These are phyloP conservation scores for Didymosphaeria variabile DNA, from an alignment of 2,329 filamentous ascomycete genomes.

Conservation along the genomic window DNA sequence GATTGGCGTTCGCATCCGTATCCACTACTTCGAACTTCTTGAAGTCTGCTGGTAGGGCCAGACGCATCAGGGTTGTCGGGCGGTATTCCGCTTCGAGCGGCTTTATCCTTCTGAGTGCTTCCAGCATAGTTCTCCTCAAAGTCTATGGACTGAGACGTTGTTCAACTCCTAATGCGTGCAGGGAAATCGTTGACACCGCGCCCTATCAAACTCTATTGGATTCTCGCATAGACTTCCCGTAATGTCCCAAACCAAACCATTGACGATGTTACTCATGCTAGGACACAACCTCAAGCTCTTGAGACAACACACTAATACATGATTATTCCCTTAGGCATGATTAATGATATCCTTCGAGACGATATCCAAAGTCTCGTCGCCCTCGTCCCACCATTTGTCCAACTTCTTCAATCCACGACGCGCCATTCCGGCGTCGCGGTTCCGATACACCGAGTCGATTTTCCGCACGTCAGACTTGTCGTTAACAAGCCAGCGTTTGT, in stretches of 20 bases:
- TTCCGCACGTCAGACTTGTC: slow-evolving; percentile 33
- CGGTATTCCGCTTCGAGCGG: too few species aligned
- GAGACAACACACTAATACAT: not conserved
- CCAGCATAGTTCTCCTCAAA: too few species aligned
- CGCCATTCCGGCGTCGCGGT: slow-evolving; percentile 46
- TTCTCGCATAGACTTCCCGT: not conserved
- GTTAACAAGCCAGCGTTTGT: slow-evolving; percentile 33
- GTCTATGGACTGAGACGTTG: too few species aligned
- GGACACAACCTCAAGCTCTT: not conserved
- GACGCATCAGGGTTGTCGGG: too few species aligned
- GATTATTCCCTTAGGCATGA: not conserved
- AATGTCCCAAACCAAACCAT: not conserved
- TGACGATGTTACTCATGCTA: not conserved
- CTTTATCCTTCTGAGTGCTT: too few species aligned
- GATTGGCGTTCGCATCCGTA: too few species aligned
- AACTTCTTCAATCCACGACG: slow-evolving; percentile 39
- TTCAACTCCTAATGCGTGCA: too few species aligned
- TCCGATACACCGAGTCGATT: slow-evolving; percentile 49
- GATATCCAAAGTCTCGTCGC: slow-evolving; percentile 27
- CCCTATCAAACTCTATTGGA: not conserved
- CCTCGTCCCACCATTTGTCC: slow-evolving; percentile 40
- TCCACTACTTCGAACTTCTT: too few species aligned
- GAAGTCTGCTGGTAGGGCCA: too few species aligned
- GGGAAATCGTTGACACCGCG: too few species aligned
- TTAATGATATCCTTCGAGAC: slow-evolving; percentile 20